Conservation (phyloP, 768 basidiomycete species). For the Harrya chromipes region DNA sequence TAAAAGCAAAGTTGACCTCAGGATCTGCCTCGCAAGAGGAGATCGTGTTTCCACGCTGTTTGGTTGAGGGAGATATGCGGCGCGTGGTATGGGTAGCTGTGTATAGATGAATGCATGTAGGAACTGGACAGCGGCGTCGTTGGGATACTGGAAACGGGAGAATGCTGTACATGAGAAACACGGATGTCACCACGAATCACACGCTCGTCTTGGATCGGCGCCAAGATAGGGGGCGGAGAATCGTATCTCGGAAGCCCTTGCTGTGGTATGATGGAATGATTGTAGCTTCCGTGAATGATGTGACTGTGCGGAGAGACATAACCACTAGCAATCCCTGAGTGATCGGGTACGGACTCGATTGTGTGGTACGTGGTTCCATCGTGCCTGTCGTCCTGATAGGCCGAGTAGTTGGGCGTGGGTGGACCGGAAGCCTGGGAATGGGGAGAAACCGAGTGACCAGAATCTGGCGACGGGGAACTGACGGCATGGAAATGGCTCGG, state of each 20-base stretch:
- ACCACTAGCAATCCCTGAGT: conserved; percentile 27
- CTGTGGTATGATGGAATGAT: conserved; percentile 18
- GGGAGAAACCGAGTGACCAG: conserved; percentile 45
- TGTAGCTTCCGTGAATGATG: conserved; percentile 25
- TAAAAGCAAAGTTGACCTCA: conserved; percentile 2
- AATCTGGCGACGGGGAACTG: conserved; percentile 49
- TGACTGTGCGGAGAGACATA: conserved; percentile 33
- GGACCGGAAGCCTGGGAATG: conserved; percentile 33
- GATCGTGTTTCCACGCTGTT: conserved; percentile 47
- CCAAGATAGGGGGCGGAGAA: conserved; percentile 53
- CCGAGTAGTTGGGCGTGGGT: conserved; percentile 37
- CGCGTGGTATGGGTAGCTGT: conserved; percentile 42
- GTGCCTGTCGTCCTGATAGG: conserved; percentile 44
- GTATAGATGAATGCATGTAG: conserved; percentile 41
- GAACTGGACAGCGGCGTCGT: conserved; percentile 30
- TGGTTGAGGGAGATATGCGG: conserved; percentile 36
- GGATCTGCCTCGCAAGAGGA: conserved; percentile 36
- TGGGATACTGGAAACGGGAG: conserved; percentile 32
- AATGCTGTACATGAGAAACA: conserved; percentile 30
- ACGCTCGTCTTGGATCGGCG: conserved; percentile 49
- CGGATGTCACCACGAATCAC: conserved; percentile 32
- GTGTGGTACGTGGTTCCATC: conserved; percentile 39
- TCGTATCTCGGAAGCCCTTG: conserved; percentile 37
- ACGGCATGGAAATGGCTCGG: conserved; percentile 35
- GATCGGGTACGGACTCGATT: conserved; percentile 31